Conservation (phyloP, 2,329 filamentous ascomycete species). For the Fusarium circinatum region DNA sequence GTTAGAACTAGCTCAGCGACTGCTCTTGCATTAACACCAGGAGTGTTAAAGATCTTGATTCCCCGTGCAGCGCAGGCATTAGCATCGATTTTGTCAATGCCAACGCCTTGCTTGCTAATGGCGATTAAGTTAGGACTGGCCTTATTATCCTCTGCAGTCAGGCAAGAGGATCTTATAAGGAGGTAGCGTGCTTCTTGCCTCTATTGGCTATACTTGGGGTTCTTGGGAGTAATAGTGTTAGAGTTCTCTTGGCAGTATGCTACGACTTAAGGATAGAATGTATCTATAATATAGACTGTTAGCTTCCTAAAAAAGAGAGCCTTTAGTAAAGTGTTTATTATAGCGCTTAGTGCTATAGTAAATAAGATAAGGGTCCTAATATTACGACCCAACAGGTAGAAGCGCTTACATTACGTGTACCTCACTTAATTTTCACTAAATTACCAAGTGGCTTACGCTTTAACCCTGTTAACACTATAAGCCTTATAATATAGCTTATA, state of each 20-base stretch:
- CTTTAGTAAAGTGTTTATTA: constrained; percentile 6
- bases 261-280: constrained; percentile 51
- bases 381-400: too few relatives aligned
- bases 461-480: too few relatives aligned
- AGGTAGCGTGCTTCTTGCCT: constrained; percentile 53
- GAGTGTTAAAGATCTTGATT: constrained; percentile 59
- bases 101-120: constrained; percentile 60
- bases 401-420: too few relatives aligned
- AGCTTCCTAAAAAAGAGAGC: constrained; percentile 40
- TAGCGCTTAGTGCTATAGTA: constrained; percentile 17
- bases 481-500: too few relatives aligned
- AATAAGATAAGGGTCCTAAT: too few relatives aligned
- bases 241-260: constrained; percentile 51
- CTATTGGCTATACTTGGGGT: constrained; percentile 53
- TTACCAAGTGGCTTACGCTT: too few relatives aligned
- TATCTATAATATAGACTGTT: constrained; percentile 54
- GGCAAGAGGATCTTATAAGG: constrained; percentile 50
- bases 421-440: too few relatives aligned
- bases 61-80: constrained; percentile 50
- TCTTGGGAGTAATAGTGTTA: constrained; percentile 49
- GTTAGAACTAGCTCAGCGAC: constrained; percentile 54
- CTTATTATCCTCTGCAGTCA: constrained; percentile 53
- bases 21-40: constrained; percentile 55
- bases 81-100: constrained; percentile 58
- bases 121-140: constrained; percentile 51